phyloP scores from a whole-genome alignment of 176 grass and related monocot species.

The Avena sativa region DNA sequence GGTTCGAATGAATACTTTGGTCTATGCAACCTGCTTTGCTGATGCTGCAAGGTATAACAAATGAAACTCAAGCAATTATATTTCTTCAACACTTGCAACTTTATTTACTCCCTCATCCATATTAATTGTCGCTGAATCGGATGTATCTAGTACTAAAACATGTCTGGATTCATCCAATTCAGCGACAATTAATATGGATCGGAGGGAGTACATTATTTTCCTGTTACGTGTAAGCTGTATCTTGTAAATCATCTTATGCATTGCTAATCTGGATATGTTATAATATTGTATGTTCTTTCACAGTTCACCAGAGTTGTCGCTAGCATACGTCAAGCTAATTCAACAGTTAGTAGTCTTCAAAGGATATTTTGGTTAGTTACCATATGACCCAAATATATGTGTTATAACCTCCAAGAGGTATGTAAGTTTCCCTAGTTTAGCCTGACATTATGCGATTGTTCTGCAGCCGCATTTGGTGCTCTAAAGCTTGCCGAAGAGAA shows the following conservation, averaged over 20 bases:
- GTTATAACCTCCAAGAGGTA: constrained; percentile 1
- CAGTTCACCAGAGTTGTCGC: constrained; percentile 82
- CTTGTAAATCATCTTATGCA: constrained; percentile 36
- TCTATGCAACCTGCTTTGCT: constrained; percentile 90
- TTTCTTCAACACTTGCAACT: constrained; percentile 12
- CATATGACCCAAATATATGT: constrained; percentile 7
- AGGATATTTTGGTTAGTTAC: constrained; percentile 78
- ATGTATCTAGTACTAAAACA: too few relatives aligned
- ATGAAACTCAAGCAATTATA: constrained; percentile 9
- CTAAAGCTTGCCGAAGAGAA: constrained; percentile 91
- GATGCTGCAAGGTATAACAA: constrained; percentile 86
- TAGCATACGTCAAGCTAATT: constrained; percentile 85
- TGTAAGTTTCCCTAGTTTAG: background rate
- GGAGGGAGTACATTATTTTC: constrained; percentile 5
- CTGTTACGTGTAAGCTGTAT: background rate
- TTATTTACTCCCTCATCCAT: background rate
- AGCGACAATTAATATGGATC: too few relatives aligned
- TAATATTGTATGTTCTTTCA: constrained; percentile 45
- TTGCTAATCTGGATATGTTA: constrained; percentile 29
- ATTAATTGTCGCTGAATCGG: too few relatives aligned
- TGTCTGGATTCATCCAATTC: too few relatives aligned
- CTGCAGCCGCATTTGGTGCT: constrained; percentile 76
- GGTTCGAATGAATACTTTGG: constrained; percentile 81
- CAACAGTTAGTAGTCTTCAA: constrained; percentile 83
- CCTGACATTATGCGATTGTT: constrained; percentile 24